These are phyloP conservation scores for Citrus australasica DNA, from an alignment of 345 rosid genomes.

Conservation along the genomic window DNA sequence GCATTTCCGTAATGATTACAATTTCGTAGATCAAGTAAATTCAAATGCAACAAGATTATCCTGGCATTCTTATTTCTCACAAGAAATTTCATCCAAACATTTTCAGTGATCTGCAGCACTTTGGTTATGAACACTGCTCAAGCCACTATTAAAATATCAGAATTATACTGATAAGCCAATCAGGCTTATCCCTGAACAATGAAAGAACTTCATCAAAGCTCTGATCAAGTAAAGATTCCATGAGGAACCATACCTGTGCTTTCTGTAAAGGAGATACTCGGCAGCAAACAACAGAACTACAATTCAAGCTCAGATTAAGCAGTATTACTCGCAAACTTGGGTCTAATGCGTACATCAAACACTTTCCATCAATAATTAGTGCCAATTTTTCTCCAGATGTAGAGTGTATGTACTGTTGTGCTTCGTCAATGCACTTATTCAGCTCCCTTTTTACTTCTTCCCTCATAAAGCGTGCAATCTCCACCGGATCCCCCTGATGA, in stretches of 20 bases:
- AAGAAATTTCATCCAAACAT: not conserved
- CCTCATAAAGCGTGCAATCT: slow-evolving; percentile 80
- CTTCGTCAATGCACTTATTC: slow-evolving; percentile 80
- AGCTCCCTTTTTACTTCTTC: slow-evolving; percentile 81
- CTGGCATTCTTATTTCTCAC: not conserved
- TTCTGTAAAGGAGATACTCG: slow-evolving; percentile 99
- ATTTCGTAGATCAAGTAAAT: not conserved
- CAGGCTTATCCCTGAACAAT: not conserved
- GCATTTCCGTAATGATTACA: not conserved
- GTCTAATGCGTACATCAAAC: slow-evolving; percentile 95
- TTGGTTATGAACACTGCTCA: not conserved
- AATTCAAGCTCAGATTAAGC: slow-evolving; percentile 92
- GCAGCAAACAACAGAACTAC: slow-evolving; percentile 96
- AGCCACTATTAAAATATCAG: not conserved
- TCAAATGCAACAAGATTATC: not conserved
- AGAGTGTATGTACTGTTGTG: slow-evolving; percentile 51
- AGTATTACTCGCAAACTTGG: slow-evolving; percentile 77
- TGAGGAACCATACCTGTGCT: slow-evolving; percentile 70
- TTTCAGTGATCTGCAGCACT: not conserved
- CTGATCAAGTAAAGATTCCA: slow-evolving; percentile 6
- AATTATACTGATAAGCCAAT: not conserved
- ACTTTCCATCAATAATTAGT: slow-evolving; percentile 94
- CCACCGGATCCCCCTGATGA: slow-evolving; percentile 89
- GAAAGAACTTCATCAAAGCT: not conserved
- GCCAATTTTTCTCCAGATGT: slow-evolving; percentile 77